Evolutionary conservation across 2,329 filamentous ascomycete species (phyloP).

Genomic region (Kalmusia sp.): DNA sequence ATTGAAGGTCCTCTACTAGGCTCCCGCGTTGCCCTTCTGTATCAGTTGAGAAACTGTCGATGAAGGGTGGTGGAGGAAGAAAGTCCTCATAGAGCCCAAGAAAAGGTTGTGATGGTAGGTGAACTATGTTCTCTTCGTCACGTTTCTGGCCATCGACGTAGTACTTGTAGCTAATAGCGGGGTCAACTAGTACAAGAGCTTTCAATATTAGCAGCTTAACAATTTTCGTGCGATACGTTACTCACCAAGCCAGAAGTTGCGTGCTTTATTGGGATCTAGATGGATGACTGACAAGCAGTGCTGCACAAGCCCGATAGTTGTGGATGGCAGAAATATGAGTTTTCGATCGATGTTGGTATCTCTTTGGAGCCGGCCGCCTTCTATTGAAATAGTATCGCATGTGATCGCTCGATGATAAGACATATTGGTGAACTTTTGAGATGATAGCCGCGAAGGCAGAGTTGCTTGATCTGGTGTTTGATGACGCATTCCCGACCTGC

Average conservation of each 20-base stretch:
- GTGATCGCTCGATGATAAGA: slow-evolving; percentile 19
- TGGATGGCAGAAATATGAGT: slow-evolving; percentile 19
- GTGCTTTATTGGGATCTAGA: neutral
- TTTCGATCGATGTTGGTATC: slow-evolving; percentile 18
- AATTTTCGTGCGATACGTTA: too few species aligned
- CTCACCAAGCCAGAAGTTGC: slow-evolving; percentile 6
- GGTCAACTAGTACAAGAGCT: slow-evolving; percentile 21
- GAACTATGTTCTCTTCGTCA: neutral
- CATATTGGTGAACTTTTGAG: slow-evolving; percentile 14
- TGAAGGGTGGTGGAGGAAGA: slow-evolving; percentile 5
- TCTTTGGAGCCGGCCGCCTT: slow-evolving; percentile 3
- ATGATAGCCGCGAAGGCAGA: slow-evolving; percentile 17
- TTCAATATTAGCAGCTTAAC: too few species aligned
- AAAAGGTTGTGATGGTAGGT: slow-evolving; percentile 5
- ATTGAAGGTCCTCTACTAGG: slow-evolving; percentile 19
- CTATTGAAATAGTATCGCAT: neutral
- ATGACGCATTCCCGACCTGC: slow-evolving; percentile 1
- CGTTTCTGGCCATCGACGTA: slow-evolving; percentile 4
- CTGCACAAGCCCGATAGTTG: slow-evolving; percentile 19
- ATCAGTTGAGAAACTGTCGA: neutral
- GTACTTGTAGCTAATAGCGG: slow-evolving; percentile 10
- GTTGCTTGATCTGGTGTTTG: slow-evolving; percentile 18
- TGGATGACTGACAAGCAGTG: slow-evolving; percentile 21
- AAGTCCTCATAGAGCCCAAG: slow-evolving; percentile 24
- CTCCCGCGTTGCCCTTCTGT: slow-evolving; percentile 5